phyloP scores from a whole-genome alignment of 345 rosid species.

The Rhizophora mangle region DNA sequence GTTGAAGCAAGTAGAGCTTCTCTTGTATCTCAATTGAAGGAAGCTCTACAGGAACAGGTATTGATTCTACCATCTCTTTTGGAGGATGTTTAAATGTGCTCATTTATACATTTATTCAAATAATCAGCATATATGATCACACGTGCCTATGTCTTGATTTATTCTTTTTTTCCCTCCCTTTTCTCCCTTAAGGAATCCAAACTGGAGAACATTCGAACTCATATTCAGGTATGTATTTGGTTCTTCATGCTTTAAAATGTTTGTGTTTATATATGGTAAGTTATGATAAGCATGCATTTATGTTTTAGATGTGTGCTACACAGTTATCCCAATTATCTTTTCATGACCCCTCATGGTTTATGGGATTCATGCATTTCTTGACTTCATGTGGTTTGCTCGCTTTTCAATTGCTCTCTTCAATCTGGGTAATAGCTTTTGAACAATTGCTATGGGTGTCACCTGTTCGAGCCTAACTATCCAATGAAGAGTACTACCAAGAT shows the following conservation, averaged over 20 bases:
- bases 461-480: too few relatives aligned
- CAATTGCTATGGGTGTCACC: too few relatives aligned
- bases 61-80: neutral
- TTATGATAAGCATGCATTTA: too few relatives aligned
- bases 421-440: too few relatives aligned
- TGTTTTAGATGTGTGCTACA: neutral
- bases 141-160: neutral
- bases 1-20: constrained; percentile 65
- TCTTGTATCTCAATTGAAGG: constrained; percentile 79
- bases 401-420: too few relatives aligned
- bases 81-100: neutral
- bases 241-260: neutral
- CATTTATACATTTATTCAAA: neutral
- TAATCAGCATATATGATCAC: neutral
- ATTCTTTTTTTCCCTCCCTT: neutral
- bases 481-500: too few relatives aligned
- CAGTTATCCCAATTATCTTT: neutral
- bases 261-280: neutral
- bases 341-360: neutral
- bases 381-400: too few relatives aligned
- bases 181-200: constrained; percentile 63
- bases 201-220: constrained; percentile 77
- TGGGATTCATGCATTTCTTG: too few relatives aligned
- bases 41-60: constrained; percentile 81
- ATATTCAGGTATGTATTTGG: constrained; percentile 57